Evolutionary conservation across 2,329 filamentous ascomycete genomes (phyloP), one percentile per base, ranked within the genome.

Genomic region (Curvularia sp.): DNA sequence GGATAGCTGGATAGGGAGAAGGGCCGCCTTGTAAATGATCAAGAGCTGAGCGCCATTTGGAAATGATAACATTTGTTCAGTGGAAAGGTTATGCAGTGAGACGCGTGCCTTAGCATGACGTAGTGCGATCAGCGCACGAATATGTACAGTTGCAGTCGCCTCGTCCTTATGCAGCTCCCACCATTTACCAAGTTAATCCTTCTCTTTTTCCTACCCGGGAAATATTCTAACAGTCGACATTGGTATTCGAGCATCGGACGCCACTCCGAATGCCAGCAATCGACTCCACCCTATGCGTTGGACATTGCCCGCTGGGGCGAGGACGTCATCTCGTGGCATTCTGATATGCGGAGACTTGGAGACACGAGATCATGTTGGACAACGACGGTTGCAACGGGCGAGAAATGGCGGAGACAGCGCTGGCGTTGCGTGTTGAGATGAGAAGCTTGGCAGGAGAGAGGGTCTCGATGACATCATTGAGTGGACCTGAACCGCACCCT

Each of bases 341-440:
- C 34, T 36, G 8, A 13, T 18, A 15, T 18, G 4, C 5, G 1
- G 15, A 9, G 5, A n/a, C 15, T 9, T 15, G 15, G 5, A 3
- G 18, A 36, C 15, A 36, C 6, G n/a, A 3, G n/a, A 36, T 18
- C 2, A 18, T 36, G 34, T 5, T 36, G 5, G 8, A 18, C 15
- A 36, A n/a, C 67, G 12, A 53, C 54, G 3, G 61, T 57, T 15
- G 59, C 59, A 15, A 70, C 63, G 8, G 52, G 57, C 15, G 15
- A 6, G 56, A 74, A 72, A 54, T 21, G 27, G 18, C 28, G 10
- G 6, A 9, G n/a, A 19, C 10, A 15, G 13, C 15, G 7, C 5
- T 9, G 10, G 6, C 25, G 13, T 10, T 13, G 28, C 10, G 18
- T 18, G 27, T 19, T 30, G 18, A 13, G 8, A 47, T 10, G 12